phyloP scores from a whole-genome alignment of 2,329 filamentous ascomycete species.

The Diaporthe aspalathi region DNA sequence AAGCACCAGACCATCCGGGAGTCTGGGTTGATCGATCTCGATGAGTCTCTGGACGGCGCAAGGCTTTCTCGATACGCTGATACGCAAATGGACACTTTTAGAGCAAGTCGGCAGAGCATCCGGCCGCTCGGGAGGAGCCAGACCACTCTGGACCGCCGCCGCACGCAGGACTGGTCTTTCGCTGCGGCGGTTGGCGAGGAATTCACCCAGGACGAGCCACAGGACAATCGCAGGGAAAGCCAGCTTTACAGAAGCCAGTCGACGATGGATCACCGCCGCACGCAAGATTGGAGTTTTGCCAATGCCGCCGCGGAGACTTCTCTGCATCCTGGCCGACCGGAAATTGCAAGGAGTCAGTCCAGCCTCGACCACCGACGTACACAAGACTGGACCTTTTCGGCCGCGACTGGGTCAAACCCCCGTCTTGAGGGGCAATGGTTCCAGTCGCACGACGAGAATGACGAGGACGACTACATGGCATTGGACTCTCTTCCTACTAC shows the following conservation, averaged over 20 bases:
- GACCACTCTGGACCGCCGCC: constrained; percentile 55
- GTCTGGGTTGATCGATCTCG: constrained; percentile 67
- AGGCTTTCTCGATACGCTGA: constrained; percentile 70
- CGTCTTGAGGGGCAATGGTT: constrained; percentile 48
- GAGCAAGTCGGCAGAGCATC: constrained; percentile 61
- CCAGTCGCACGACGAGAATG: constrained; percentile 53
- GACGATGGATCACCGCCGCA: constrained; percentile 38
- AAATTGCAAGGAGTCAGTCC: constrained; percentile 37
- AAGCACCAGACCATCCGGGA: constrained; percentile 38
- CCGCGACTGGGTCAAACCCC: constrained; percentile 61
- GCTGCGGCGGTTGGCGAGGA: constrained; percentile 20
- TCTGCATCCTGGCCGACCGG: not conserved
- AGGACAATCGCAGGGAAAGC: constrained; percentile 35
- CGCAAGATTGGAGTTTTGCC: constrained; percentile 40
- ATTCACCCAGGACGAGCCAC: constrained; percentile 11
- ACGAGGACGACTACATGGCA: constrained; percentile 46
- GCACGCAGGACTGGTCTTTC: constrained; percentile 40
- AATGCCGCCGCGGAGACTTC: constrained; percentile 19
- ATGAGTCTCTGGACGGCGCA: constrained; percentile 67
- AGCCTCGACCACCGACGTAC: constrained; percentile 67
- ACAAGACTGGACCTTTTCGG: constrained; percentile 65
- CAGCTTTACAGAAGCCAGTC: constrained; percentile 38
- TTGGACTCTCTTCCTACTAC: constrained; percentile 36
- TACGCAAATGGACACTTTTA: constrained; percentile 65
- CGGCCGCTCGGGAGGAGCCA: constrained; percentile 54